Percentiles rank a stretch among this genome's conserved stretches.
Conservation (phyloP, 805 yeast genomes). For the Ogataea pini region DNA sequence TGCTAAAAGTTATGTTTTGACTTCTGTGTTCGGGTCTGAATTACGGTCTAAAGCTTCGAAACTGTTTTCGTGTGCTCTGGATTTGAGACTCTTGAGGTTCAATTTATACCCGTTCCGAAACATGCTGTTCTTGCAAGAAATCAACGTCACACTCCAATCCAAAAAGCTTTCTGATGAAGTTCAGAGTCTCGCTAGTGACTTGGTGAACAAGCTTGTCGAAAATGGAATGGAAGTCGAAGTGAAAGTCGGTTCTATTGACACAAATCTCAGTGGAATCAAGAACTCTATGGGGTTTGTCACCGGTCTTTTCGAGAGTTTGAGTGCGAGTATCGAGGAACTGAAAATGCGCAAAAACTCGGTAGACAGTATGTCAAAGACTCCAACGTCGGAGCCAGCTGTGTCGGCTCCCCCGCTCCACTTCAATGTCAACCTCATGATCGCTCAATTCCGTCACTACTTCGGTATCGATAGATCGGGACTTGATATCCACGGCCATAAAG, state of each 20-base stretch:
- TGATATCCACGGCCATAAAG: slow-evolving; percentile 22
- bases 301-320: slow-evolving; percentile 1
- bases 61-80: slow-evolving; percentile 10
- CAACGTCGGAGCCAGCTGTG: not conserved
- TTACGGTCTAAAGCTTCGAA: slow-evolving; percentile 7
- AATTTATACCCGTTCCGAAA: slow-evolving; percentile 25
- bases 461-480: slow-evolving; percentile 26
- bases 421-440: slow-evolving; percentile 23
- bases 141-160: slow-evolving; percentile 19
- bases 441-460: slow-evolving; percentile 22
- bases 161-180: slow-evolving; percentile 15
- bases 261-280: slow-evolving; percentile 17
- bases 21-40: slow-evolving; percentile 46
- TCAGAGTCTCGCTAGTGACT: slow-evolving; percentile 16
- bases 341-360: not conserved
- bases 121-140: slow-evolving; percentile 16
- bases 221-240: slow-evolving; percentile 24
- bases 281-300: slow-evolving; percentile 4
- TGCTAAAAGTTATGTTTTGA: slow-evolving; percentile 56
- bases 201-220: slow-evolving; percentile 20
- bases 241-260: slow-evolving; percentile 18
- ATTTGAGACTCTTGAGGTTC: slow-evolving; percentile 19
- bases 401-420: slow-evolving; percentile 17
- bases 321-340: not conserved
- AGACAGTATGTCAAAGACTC: too few species aligned